Conservation (phyloP, 208 protist genomes). For the Porcisia hertigi region DNA sequence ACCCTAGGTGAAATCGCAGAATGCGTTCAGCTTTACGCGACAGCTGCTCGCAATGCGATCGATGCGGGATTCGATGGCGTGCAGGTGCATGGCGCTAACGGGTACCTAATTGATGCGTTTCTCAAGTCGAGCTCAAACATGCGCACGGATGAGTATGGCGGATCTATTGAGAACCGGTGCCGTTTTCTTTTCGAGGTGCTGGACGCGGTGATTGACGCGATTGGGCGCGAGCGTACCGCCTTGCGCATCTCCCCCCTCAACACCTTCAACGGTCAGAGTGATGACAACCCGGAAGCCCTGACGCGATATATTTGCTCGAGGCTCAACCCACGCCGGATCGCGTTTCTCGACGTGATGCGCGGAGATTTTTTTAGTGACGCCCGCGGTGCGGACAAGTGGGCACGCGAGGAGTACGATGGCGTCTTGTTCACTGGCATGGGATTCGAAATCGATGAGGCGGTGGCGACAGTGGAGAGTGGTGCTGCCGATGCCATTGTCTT, state of each 20-base stretch:
- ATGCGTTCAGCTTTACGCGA: slow-evolving; percentile 57
- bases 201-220: slow-evolving; percentile 42
- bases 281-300: slow-evolving; percentile 43
- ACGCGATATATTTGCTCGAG: slow-evolving; percentile 54
- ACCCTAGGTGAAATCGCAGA: slow-evolving; percentile 65
- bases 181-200: slow-evolving; percentile 80
- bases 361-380: slow-evolving; percentile 27
- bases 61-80: slow-evolving; percentile 91
- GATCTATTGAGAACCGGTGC: slow-evolving; percentile 73
- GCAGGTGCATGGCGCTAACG: slow-evolving; percentile 90
- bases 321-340: slow-evolving; percentile 48
- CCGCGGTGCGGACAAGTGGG: slow-evolving; percentile 46
- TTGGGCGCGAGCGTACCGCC: slow-evolving; percentile 46
- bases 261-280: slow-evolving; percentile 36
- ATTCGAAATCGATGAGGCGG: slow-evolving; percentile 46
- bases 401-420: slow-evolving; percentile 44
- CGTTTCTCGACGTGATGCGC: slow-evolving; percentile 49
- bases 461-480: slow-evolving; percentile 35
- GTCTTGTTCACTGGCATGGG: slow-evolving; percentile 48
- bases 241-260: slow-evolving; percentile 72
- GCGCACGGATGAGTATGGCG: slow-evolving; percentile 89
- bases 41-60: slow-evolving; percentile 67
- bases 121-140: slow-evolving; percentile 71
- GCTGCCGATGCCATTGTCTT: slow-evolving; percentile 59
- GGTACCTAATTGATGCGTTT: slow-evolving; percentile 92